These are phyloP conservation scores for Meyerozyma sp. DNA, from an alignment of 1,139 yeast genomes.

Conservation along the genomic window DNA sequence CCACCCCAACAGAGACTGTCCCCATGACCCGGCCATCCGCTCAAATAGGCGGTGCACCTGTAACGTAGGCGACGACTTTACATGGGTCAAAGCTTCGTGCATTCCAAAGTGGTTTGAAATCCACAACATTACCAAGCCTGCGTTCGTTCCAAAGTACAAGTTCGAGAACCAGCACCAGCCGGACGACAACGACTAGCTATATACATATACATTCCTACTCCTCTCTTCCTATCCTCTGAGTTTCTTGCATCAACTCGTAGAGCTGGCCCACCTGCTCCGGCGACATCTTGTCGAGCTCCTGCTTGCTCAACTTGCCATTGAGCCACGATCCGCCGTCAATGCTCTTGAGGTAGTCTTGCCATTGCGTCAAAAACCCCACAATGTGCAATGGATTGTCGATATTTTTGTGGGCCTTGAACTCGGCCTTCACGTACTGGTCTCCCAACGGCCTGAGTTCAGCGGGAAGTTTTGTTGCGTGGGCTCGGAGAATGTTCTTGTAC, in stretches of 20 bases:
- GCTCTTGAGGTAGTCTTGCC: conserved; percentile 84
- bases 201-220: neutral
- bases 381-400: conserved; percentile 89
- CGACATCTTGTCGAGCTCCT: conserved; percentile 73
- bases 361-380: conserved; percentile 85
- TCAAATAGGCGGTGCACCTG: conserved; percentile 2
- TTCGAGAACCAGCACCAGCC: conserved; percentile 12
- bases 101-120: conserved; percentile 18
- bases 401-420: conserved; percentile 78
- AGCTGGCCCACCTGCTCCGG: conserved; percentile 89
- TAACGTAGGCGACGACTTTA: conserved; percentile 3
- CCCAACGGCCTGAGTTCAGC: conserved; percentile 71
- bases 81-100: conserved; percentile 10
- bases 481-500: conserved; percentile 72
- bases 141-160: conserved; percentile 7
- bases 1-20: conserved; percentile 6
- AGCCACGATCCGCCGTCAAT: conserved; percentile 78
- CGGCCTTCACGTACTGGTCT: conserved; percentile 83
- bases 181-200: conserved; percentile 6
- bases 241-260: conserved; percentile 44
- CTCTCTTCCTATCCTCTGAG: conserved; percentile 45
- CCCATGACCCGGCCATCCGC: conserved; percentile 2
- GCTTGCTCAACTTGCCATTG: conserved; percentile 58
- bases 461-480: conserved; percentile 65
- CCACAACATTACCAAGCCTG: conserved; percentile 10